Base-by-base conservation (phyloP, 441 rosid species). In the Gossypium lobatum region DNA sequence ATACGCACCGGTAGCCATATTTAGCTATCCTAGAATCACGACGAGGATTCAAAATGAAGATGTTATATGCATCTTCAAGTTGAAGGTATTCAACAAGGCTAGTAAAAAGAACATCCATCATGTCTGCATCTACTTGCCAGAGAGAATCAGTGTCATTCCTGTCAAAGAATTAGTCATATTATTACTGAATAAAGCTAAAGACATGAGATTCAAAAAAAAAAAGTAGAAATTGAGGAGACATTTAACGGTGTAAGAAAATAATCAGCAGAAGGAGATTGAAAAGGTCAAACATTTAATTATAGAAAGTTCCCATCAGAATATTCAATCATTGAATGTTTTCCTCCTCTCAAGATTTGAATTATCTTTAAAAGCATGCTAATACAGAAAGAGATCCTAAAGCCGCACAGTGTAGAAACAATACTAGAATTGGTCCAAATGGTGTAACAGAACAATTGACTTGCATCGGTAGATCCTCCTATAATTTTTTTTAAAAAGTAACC, bases 71-170 rank as follows among this genome's bases (percentile, higher is more conserved):
- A 81, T 86, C 89, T 73, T 77, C 97, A 70, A 96, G 90, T 77
- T 92, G 93, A 83, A 93, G 94, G 83, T 92, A 93, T 64, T 89
- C 92, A 52, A 89, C 93, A 77, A 96, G 97, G 86, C 98, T 89
- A 75, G 87, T 62, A 83, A 93, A 88, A 80, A 96, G 83, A 85
- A 82, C 82, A 77, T 88, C 99, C 91, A 93, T 83, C 93, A 86
- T 79, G 73, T 91, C 97, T 74, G 81, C 77, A 80, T 96, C 98
- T 78, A 96, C 98, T 91, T 96, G 98, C 91, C 91, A 89, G 60
- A 87, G 81, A 73, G 81, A 82, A 85, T 85, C 85, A 66, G 71
- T 82, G 13, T 80, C 88, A 77, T 85, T 88, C 71, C 99, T 93
- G 95, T 71, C 75, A 20, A 83, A 83, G 63, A 77, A 82, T 31